These are phyloP conservation scores for Mimosa bimucronata DNA, from an alignment of 306 rosid genomes.

Conservation along the genomic window DNA sequence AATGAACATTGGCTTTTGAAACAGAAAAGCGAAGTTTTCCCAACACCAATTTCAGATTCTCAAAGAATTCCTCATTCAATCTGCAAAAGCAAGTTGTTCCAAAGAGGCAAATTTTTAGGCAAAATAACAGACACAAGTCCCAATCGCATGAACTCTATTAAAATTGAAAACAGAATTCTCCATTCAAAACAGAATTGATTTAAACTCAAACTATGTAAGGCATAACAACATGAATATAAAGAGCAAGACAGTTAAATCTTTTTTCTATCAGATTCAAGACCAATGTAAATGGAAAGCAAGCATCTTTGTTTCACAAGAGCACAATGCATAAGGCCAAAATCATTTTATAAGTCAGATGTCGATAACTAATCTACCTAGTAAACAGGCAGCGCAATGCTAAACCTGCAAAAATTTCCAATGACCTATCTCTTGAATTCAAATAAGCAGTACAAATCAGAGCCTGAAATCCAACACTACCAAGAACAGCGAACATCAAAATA, in stretches of 20 bases:
- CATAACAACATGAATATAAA: no score
- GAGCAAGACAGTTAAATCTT: no score
- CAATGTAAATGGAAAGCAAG: no score
- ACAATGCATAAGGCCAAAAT: background rate
- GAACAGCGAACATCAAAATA: background rate
- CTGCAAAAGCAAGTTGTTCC: constrained; percentile 50
- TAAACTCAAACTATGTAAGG: no score
- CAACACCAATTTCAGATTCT: constrained; percentile 63
- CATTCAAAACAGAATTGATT: no score
- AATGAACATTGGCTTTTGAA: constrained; percentile 71
- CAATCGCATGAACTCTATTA: background rate
- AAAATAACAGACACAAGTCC: background rate
- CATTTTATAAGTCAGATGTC: constrained; percentile 5
- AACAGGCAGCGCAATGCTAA: constrained; percentile 20
- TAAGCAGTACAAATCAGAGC: constrained; percentile 24
- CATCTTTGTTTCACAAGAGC: no score
- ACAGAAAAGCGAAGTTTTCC: constrained; percentile 90
- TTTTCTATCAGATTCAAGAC: no score
- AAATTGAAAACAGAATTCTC: background rate
- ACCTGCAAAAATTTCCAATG: constrained; percentile 34
- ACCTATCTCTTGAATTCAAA: constrained; percentile 37
- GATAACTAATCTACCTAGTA: background rate
- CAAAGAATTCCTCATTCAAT: constrained; percentile 68
- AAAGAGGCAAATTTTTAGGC: background rate
- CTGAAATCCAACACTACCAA: background rate